Base-by-base conservation (phyloP, 768 basidiomycete species). In the Tremella fuciformis region DNA sequence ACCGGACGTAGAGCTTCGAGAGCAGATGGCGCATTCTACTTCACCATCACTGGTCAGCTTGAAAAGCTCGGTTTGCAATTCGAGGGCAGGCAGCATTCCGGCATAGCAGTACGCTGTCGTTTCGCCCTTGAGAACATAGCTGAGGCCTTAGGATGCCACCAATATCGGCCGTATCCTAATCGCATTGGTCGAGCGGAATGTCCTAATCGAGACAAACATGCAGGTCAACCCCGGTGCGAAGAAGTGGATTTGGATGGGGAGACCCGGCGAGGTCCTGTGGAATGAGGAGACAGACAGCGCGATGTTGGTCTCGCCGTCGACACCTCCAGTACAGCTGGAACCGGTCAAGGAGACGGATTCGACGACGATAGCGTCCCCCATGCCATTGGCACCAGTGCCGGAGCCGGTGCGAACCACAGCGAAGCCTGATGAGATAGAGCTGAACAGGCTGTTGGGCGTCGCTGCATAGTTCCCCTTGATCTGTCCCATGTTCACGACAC, bases 81-180 rank as follows among this genome's bases (percentile, higher is more conserved):
- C 71, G 79, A 86, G 75, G 93, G 94, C 19, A 84, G 88, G 66
- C 81, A 84, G 55, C 94, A 98, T 77, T 85, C 85, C 70, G 94
- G 94, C 21, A 87, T 94, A 37, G 91, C 92, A 78, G 93, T 92
- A 62, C 80, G 88, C 85, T 13, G 8, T 56, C 11, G 29, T 34
- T 34, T 34, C 11, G 29, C 11, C 11, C 11, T 34, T 34, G 29
- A 6, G 29, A 34, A 34, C 29, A 6, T 34, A 34, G 11, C 29
- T 34, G 9, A 13, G 4, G 13, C 16, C 13, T 18, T 55, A 93
- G 91, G 92, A 99, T 78, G 83, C 89, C 37, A 86, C 88, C 26
- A 99, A 99, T 76, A 84, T 97, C 57, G 82, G 88, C 11, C 84
- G 88, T 34, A 85, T 99, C 60, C 74, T 94, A 40, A 78, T 83